These are phyloP conservation scores for Tolypocladium guangdongense DNA, from an alignment of 2,329 filamentous ascomycete genomes.

Conservation along the genomic window DNA sequence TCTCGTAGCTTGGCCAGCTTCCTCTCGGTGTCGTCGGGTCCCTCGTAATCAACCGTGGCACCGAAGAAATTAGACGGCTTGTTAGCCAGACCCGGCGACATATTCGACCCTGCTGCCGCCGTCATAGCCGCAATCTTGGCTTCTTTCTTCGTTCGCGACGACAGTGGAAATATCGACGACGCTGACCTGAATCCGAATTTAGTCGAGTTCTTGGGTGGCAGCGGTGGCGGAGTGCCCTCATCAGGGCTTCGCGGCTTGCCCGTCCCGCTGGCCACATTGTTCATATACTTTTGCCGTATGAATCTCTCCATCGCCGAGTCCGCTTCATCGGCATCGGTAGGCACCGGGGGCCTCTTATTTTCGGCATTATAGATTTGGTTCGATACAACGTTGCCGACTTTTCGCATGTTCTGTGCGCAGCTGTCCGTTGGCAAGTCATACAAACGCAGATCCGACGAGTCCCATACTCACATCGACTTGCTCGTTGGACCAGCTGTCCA, in stretches of 20 bases:
- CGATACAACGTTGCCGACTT: conserved; percentile 72
- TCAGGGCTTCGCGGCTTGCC: conserved; percentile 37
- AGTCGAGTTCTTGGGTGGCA: conserved; percentile 55
- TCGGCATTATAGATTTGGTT: conserved; percentile 87
- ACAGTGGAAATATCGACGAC: conserved; percentile 58
- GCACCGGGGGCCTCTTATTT: conserved; percentile 71
- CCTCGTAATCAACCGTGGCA: conserved; percentile 47
- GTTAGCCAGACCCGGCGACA: conserved; percentile 35
- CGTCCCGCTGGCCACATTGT: conserved; percentile 28
- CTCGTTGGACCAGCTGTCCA: conserved; percentile 94
- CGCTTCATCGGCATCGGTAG: conserved; percentile 82
- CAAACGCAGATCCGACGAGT: background rate
- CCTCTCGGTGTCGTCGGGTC: conserved; percentile 51
- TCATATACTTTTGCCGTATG: conserved; percentile 88
- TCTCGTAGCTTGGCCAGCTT: conserved; percentile 72
- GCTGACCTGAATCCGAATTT: conserved; percentile 46
- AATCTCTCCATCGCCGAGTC: conserved; percentile 93
- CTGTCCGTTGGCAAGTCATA: background rate
- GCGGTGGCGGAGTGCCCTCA: conserved; percentile 46
- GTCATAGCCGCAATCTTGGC: conserved; percentile 19
- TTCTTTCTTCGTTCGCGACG: conserved; percentile 49
- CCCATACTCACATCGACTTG: conserved; percentile 72
- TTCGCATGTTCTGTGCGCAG: conserved; percentile 73
- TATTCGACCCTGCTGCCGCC: conserved; percentile 14
- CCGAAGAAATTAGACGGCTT: conserved; percentile 63